Conservation (phyloP, 768 basidiomycete genomes). For the Gymnopilus dilepis region DNA sequence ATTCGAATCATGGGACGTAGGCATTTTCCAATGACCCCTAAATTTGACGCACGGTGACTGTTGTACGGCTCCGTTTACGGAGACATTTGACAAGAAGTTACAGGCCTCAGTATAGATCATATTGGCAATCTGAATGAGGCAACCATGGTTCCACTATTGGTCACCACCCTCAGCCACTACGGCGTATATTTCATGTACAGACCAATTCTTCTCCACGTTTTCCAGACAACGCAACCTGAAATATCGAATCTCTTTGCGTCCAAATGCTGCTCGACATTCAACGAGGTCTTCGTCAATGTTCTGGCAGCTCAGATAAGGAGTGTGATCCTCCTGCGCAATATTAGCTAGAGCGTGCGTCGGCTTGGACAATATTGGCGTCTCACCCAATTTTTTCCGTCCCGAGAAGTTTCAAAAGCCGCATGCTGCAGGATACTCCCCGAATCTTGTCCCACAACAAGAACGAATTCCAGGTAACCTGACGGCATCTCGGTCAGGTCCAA, state of each 20-base stretch:
- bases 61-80: too few relatives aligned
- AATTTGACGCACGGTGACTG: too few relatives aligned
- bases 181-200: conserved; percentile 23
- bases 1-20: too few relatives aligned
- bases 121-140: too few relatives aligned
- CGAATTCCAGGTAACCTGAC: conserved; percentile 26
- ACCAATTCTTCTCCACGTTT: conserved; percentile 19
- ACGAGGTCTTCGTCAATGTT: neutral
- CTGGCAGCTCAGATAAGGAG: neutral
- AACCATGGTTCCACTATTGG: neutral
- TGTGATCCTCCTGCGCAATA: neutral
- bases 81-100: too few relatives aligned
- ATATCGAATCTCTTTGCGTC: conserved; percentile 1
- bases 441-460: conserved; percentile 31
- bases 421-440: conserved; percentile 16
- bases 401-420: conserved; percentile 22
- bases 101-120: too few relatives aligned
- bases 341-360: neutral
- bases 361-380: conserved; percentile 1
- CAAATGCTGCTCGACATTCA: neutral
- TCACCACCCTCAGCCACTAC: neutral
- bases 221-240: conserved; percentile 21
- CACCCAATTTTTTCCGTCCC: conserved; percentile 26
- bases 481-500: conserved; percentile 28
- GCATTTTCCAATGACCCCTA: too few relatives aligned